Evolutionary conservation across 1,284 basidiomycete genomes (phyloP).

Genomic region (Phellinidium pouzarii): DNA sequence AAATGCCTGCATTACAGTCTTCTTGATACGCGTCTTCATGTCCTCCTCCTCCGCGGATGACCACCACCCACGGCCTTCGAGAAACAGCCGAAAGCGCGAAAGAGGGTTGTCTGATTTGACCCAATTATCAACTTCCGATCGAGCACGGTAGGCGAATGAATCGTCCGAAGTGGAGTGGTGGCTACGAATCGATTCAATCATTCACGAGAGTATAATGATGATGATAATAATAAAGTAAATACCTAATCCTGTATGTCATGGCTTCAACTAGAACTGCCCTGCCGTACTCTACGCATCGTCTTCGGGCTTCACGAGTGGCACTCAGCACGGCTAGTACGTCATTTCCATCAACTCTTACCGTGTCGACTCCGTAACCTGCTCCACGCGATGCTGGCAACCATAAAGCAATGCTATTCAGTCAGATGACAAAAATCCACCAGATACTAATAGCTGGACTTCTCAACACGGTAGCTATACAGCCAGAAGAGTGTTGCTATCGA

Average conservation of each 20-base stretch:
- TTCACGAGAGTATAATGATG: conserved; percentile 18
- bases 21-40: conserved; percentile 62
- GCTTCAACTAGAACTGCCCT: conserved; percentile 87
- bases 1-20: conserved; percentile 74
- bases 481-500: background rate
- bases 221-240: background rate
- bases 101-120: conserved; percentile 88
- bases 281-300: conserved; percentile 70
- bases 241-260: conserved; percentile 77
- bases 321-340: conserved; percentile 83
- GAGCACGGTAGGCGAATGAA: conserved; percentile 83
- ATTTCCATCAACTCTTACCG: conserved; percentile 90
- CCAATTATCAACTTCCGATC: conserved; percentile 81
- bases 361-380: conserved; percentile 90
- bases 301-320: conserved; percentile 77
- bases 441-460: background rate
- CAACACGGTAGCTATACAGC: background rate
- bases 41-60: conserved; percentile 66
- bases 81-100: conserved; percentile 74
- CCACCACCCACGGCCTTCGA: conserved; percentile 88
- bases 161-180: conserved; percentile 95
- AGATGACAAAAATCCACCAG: too few relatives aligned
- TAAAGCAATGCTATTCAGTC: background rate
- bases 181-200: conserved; percentile 33
- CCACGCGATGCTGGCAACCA: conserved; percentile 43